These are phyloP conservation scores for Camelina hispida DNA, from an alignment of 345 rosid genomes.

Conservation along the genomic window DNA sequence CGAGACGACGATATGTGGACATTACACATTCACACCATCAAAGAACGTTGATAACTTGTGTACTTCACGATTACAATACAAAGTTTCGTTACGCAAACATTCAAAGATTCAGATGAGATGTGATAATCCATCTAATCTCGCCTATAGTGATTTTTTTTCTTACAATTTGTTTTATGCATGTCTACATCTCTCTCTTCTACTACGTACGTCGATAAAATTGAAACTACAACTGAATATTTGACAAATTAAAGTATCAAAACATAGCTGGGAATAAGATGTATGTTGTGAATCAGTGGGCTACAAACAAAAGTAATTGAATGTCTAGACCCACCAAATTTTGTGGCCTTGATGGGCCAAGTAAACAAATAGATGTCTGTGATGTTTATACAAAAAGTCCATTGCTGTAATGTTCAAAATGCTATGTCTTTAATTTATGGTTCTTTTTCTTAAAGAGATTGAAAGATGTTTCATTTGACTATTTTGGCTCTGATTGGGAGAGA, in stretches of 20 bases:
- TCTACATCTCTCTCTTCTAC: background rate
- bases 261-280: too few relatives aligned
- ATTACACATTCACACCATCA: background rate
- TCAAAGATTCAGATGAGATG: background rate
- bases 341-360: background rate
- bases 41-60: background rate
- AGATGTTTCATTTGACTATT: background rate
- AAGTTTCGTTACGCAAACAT: background rate
- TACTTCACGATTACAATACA: background rate
- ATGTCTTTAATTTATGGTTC: background rate
- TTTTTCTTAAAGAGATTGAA: background rate
- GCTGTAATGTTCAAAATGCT: background rate
- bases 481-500: too few relatives aligned
- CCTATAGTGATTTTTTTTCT: background rate
- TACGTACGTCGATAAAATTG: background rate
- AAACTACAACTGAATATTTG: background rate
- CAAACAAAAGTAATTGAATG: background rate
- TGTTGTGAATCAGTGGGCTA: background rate
- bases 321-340: background rate
- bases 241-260: too few relatives aligned
- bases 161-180: background rate
- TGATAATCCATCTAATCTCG: background rate
- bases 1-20: background rate
- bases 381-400: background rate
- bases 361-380: background rate